Percentiles rank a stretch among this genome's conserved stretches.
Evolutionary conservation across 208 protist species (phyloP).

Genomic region (Leishmania martiniquensis): DNA sequence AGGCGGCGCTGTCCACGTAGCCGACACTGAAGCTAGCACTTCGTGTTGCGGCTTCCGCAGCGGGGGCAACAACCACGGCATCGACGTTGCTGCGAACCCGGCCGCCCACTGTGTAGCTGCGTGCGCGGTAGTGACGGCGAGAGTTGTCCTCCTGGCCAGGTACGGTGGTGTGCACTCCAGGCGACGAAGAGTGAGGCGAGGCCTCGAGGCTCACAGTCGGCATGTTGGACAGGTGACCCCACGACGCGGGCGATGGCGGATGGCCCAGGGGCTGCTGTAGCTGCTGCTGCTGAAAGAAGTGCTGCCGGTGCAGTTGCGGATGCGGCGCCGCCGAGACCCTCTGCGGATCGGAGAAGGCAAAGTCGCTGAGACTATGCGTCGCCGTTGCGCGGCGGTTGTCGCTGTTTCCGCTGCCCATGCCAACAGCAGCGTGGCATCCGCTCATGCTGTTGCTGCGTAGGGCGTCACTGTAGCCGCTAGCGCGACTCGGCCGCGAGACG

Average conservation of each 20-base stretch:
- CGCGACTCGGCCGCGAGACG: not conserved
- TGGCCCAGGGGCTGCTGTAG: not conserved
- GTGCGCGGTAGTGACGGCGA: slow-evolving; percentile 8
- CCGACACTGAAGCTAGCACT: not conserved
- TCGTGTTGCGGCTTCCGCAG: slow-evolving; percentile 1
- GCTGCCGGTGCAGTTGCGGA: not conserved
- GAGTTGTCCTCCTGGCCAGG: not conserved
- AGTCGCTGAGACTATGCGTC: not conserved
- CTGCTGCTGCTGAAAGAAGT: too few relatives aligned
- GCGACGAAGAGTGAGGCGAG: not conserved
- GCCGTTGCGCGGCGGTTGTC: not conserved
- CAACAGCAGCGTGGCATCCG: not conserved
- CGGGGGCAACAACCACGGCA: not conserved
- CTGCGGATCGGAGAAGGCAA: not conserved
- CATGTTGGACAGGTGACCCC: slow-evolving; percentile 1
- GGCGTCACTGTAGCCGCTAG: not conserved
- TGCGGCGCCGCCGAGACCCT: not conserved
- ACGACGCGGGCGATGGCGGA: not conserved
- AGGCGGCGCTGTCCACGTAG: not conserved
- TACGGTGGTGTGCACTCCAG: not conserved
- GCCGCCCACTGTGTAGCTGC: slow-evolving; percentile 19
- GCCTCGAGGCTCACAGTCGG: not conserved
- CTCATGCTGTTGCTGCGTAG: slow-evolving; percentile 15
- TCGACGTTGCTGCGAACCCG: not conserved
- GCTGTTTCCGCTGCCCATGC: not conserved